A percentile compares a stretch with the other conserved stretches of the same genome.
phyloP scores from a whole-genome alignment of 225 moss, liverwort and hornwort genomes.

The Pleurozium schreberi region DNA sequence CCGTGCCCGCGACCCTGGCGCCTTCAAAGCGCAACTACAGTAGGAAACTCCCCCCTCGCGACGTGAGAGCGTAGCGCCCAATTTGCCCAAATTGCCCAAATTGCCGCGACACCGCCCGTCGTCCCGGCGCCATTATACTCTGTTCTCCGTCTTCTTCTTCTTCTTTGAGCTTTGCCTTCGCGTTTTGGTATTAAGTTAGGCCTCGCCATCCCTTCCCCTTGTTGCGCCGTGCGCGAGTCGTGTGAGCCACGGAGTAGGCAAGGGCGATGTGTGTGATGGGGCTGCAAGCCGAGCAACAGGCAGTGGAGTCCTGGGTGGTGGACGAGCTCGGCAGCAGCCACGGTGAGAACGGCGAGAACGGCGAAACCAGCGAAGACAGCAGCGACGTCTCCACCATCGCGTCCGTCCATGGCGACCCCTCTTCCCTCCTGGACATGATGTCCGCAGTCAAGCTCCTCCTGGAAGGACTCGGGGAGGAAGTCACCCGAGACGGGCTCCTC shows the following conservation, averaged over 20 bases:
- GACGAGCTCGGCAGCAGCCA: conserved; percentile 14
- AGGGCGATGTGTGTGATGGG: conserved; percentile 10
- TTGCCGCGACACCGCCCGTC: not conserved
- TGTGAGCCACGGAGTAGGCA: not conserved
- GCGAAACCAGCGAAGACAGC: conserved; percentile 27
- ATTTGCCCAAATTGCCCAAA: not conserved
- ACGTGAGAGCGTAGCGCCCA: not conserved
- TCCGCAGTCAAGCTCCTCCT: conserved; percentile 71
- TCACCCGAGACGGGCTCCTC: conserved; percentile 66
- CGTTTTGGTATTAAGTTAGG: not conserved
- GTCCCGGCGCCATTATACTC: not conserved
- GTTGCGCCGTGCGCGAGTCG: not conserved
- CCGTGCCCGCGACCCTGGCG: not conserved
- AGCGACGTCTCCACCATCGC: conserved; percentile 48
- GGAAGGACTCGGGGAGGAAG: conserved; percentile 74
- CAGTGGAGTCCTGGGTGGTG: conserved; percentile 43
- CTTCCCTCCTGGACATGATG: conserved; percentile 41
- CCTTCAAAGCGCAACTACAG: not conserved
- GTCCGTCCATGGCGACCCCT: conserved; percentile 27
- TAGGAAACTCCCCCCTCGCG: too few species aligned
- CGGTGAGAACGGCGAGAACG: conserved; percentile 4
- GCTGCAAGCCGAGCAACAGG: conserved; percentile 19
- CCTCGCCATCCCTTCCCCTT: not conserved
- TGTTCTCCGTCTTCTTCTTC: not conserved
- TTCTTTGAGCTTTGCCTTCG: not conserved